Conservation (phyloP, 1,284 basidiomycete genomes). For the Rhizoctonia solani region DNA sequence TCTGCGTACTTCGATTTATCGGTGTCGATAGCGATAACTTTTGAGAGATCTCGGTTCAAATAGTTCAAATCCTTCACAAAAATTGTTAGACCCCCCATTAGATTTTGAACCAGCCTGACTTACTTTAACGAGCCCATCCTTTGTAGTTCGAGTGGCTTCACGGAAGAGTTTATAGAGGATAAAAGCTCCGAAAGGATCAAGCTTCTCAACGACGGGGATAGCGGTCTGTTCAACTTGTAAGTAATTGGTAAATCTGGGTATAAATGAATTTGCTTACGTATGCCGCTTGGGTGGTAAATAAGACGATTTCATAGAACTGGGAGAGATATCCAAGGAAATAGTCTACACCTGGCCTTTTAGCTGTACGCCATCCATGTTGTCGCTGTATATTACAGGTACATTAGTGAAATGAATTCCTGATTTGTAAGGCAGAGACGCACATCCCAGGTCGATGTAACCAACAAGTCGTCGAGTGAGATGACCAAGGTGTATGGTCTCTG, state of each 20-base stretch:
- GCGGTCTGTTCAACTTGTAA: constrained; percentile 65
- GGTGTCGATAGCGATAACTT: constrained; percentile 89
- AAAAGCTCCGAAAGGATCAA: constrained; percentile 92
- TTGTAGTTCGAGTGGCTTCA: constrained; percentile 80
- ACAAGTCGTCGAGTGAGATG: constrained; percentile 89
- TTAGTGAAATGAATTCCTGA: neutral
- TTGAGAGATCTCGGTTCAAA: constrained; percentile 90
- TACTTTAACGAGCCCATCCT: constrained; percentile 82
- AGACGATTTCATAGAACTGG: constrained; percentile 96
- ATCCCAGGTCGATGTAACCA: constrained; percentile 93
- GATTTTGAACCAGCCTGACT: constrained; percentile 33
- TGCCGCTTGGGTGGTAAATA: constrained; percentile 90
- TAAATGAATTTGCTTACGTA: constrained; percentile 65
- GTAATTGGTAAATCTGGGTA: neutral
- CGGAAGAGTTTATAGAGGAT: constrained; percentile 90
- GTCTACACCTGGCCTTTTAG: constrained; percentile 94
- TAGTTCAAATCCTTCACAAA: constrained; percentile 77
- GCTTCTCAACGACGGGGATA: constrained; percentile 86
- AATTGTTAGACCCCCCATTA: constrained; percentile 8
- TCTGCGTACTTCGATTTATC: constrained; percentile 74
- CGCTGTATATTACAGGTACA: constrained; percentile 54
- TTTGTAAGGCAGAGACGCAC: constrained; percentile 67
- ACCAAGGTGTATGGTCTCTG: constrained; percentile 92
- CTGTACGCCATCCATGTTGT: constrained; percentile 85
- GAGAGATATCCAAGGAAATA: constrained; percentile 97